Percentiles rank a stretch among this genome's conserved stretches.
These are phyloP conservation scores for Sporothrix curviconia DNA, from an alignment of 2,329 filamentous ascomycete species.

Conservation along the genomic window DNA sequence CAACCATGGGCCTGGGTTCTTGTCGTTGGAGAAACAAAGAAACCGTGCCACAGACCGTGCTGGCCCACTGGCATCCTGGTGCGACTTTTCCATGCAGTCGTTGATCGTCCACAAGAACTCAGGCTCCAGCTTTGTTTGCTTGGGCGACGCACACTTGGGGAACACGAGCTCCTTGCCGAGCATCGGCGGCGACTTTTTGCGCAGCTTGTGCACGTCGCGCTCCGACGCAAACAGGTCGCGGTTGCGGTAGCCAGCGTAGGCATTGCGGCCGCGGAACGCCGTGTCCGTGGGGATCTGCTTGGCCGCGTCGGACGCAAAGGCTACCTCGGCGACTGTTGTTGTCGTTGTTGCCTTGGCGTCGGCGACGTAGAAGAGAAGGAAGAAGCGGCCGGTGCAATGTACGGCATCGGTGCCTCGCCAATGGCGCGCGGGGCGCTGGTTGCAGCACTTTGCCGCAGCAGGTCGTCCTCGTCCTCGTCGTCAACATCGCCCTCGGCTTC, in stretches of 20 bases:
- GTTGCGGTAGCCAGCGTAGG: constrained; percentile 38
- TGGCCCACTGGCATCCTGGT: constrained; percentile 29
- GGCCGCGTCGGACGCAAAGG: not conserved
- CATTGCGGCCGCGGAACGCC: constrained; percentile 35
- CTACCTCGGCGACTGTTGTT: not conserved
- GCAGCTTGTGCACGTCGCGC: constrained; percentile 43
- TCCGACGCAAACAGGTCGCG: constrained; percentile 42
- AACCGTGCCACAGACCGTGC: constrained; percentile 70
- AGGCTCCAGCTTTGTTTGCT: constrained; percentile 76
- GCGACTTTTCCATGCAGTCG: constrained; percentile 39
- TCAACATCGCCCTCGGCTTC: constrained; percentile 18
- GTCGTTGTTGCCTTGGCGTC: not conserved
- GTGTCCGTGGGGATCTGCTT: constrained; percentile 34
- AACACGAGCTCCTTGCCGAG: constrained; percentile 75
- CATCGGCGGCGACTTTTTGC: constrained; percentile 67
- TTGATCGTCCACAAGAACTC: constrained; percentile 55
- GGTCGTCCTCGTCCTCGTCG: constrained; percentile 20
- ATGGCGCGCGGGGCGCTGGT: constrained; percentile 19
- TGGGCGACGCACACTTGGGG: constrained; percentile 74
- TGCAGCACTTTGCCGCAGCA: constrained; percentile 9
- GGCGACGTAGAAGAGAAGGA: not conserved
- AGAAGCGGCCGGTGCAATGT: constrained; percentile 27
- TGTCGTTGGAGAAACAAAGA: constrained; percentile 46
- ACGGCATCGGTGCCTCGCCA: constrained; percentile 29
- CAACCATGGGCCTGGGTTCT: constrained; percentile 33